A percentile compares a stretch with the other conserved stretches of the same genome.
phyloP scores from a whole-genome alignment of 106 monocot genomes.

The Allium fistulosum region DNA sequence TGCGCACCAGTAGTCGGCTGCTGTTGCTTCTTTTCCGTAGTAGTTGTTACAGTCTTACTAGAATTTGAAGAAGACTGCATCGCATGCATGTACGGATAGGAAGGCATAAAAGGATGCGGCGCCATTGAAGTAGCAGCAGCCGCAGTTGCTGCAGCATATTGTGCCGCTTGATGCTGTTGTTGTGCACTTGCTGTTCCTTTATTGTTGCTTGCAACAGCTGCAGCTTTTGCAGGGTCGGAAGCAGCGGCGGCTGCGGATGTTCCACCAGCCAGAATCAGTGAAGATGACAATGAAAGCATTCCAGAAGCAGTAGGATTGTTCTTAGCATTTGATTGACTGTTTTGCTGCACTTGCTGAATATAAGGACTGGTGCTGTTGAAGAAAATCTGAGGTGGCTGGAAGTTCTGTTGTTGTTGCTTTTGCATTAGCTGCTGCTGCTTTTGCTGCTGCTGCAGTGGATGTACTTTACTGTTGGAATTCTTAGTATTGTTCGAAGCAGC shows the following conservation, averaged over 20 bases:
- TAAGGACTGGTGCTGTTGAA: constrained; percentile 34
- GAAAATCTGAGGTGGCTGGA: constrained; percentile 35
- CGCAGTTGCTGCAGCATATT: constrained; percentile 7
- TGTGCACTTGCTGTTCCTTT: constrained; percentile 9
- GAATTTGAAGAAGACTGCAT: constrained; percentile 35
- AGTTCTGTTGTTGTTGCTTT: constrained; percentile 18
- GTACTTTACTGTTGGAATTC: not conserved
- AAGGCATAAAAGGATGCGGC: constrained; percentile 5
- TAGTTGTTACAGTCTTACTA: constrained; percentile 19
- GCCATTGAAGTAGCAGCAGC: not conserved
- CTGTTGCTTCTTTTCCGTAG: constrained; percentile 31
- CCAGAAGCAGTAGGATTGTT: constrained; percentile 8
- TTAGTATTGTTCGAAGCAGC: constrained; percentile 10
- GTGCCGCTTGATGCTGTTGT: constrained; percentile 1
- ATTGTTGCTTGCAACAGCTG: not conserved
- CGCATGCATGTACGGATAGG: constrained; percentile 27
- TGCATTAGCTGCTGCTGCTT: constrained; percentile 14
- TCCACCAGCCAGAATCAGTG: constrained; percentile 1
- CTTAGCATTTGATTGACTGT: not conserved
- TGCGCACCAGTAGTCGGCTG: constrained; percentile 26
- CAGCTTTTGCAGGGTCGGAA: constrained; percentile 17
- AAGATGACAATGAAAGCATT: constrained; percentile 14
- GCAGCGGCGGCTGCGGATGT: not conserved
- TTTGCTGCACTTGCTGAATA: constrained; percentile 15
- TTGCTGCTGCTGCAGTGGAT: constrained; percentile 9